These are phyloP conservation scores for Stachybotrys chartarum DNA, from an alignment of 2,329 filamentous ascomycete species.

Conservation along the genomic window DNA sequence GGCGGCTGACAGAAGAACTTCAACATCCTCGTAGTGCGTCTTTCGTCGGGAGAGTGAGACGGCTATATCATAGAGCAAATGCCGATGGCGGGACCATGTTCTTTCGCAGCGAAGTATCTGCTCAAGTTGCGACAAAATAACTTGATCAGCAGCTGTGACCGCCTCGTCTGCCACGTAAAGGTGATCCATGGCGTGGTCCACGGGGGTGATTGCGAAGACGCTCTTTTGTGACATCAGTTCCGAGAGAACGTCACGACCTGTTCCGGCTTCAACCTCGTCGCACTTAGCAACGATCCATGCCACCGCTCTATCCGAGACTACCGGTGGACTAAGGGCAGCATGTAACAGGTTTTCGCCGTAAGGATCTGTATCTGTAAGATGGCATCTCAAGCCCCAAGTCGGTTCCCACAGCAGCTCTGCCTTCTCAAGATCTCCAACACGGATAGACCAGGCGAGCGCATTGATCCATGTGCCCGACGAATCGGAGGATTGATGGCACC, in stretches of 20 bases:
- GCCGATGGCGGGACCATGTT: not conserved
- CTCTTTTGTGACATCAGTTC: conserved; percentile 5
- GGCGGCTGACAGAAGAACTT: not conserved
- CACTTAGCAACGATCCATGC: conserved; percentile 6
- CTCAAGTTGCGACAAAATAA: conserved; percentile 2
- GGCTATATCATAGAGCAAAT: not conserved
- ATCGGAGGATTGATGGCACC: conserved; percentile 4
- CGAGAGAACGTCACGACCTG: conserved; percentile 10
- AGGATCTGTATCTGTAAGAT: conserved; percentile 9
- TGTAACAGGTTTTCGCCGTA: conserved; percentile 7
- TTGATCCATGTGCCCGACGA: conserved; percentile 7
- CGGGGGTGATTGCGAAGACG: conserved; percentile 1
- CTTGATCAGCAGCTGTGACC: not conserved
- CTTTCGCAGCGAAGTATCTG: not conserved
- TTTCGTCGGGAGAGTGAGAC: not conserved
- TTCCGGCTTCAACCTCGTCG: conserved; percentile 6
- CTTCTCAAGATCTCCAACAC: not conserved
- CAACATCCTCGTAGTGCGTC: not conserved
- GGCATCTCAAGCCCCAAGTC: conserved; percentile 7
- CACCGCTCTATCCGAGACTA: not conserved
- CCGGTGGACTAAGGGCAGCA: not conserved
- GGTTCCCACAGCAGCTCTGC: conserved; percentile 10
- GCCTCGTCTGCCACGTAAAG: conserved; percentile 1
- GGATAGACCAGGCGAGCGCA: conserved; percentile 6
- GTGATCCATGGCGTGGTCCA: conserved; percentile 5